Conservation (phyloP, 2,329 filamentous ascomycete genomes). For the Massarina eburnea region DNA sequence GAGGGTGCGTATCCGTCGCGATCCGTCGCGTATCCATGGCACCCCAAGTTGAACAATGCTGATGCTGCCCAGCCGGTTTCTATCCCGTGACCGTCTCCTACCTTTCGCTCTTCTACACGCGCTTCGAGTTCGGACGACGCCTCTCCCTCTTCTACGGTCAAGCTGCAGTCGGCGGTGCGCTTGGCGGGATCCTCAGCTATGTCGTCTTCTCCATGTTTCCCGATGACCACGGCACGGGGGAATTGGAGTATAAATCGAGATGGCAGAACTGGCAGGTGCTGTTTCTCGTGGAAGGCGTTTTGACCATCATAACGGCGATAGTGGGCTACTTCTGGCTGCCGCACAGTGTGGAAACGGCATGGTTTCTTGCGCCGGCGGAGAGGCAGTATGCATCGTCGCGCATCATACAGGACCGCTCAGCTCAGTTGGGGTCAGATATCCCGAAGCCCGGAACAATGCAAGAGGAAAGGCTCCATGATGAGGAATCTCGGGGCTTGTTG, state of each 20-base stretch:
- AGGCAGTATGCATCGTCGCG: constrained; percentile 51
- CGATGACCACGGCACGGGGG: constrained; percentile 11
- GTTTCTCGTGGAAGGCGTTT: constrained; percentile 52
- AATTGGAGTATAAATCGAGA: constrained; percentile 8
- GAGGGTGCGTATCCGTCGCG: constrained; percentile 41
- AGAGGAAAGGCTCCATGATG: constrained; percentile 20
- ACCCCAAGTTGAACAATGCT: constrained; percentile 7
- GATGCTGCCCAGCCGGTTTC: constrained; percentile 51
- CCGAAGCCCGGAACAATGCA: constrained; percentile 14
- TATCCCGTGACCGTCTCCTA: constrained; percentile 63
- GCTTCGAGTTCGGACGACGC: constrained; percentile 58
- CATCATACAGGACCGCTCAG: constrained; percentile 43
- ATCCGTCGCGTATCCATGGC: background rate
- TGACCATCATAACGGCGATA: constrained; percentile 51
- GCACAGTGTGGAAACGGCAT: constrained; percentile 52
- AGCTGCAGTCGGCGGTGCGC: constrained; percentile 57
- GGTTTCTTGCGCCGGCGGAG: constrained; percentile 54
- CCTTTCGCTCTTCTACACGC: constrained; percentile 60
- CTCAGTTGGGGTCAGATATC: constrained; percentile 19
- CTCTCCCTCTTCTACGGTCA: constrained; percentile 61
- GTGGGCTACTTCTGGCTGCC: constrained; percentile 55
- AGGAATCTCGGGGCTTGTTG: constrained; percentile 36
- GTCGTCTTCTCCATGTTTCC: constrained; percentile 51
- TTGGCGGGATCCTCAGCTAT: constrained; percentile 58
- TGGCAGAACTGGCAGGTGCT: constrained; percentile 56